A percentile compares a stretch with the other conserved stretches of the same genome.
Evolutionary conservation across 1,284 basidiomycete species (phyloP).

Genomic region (Golubevia pallescens): DNA sequence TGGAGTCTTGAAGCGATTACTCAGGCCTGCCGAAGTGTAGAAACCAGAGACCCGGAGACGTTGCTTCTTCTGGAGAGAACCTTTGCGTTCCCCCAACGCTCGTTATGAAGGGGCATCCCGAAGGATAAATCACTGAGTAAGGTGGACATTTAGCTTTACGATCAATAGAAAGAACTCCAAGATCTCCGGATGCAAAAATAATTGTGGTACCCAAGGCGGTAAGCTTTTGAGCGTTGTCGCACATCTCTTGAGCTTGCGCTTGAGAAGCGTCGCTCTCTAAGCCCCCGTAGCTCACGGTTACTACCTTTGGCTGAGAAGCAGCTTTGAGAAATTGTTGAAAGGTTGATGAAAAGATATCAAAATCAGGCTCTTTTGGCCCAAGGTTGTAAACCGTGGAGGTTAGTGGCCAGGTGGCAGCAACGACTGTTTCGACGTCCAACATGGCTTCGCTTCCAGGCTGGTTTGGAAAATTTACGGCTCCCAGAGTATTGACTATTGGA

Average conservation of each 20-base stretch:
- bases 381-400: constrained; percentile 7
- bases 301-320: neutral
- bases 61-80: neutral
- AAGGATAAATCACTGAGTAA: constrained; percentile 18
- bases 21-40: too few species aligned
- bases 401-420: constrained; percentile 8
- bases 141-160: neutral
- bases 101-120: constrained; percentile 14
- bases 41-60: too few species aligned
- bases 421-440: constrained; percentile 6
- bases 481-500: constrained; percentile 1
- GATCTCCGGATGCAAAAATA: neutral
- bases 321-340: constrained; percentile 9
- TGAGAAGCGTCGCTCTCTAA: constrained; percentile 11
- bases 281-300: constrained; percentile 13
- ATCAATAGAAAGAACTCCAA: too few species aligned
- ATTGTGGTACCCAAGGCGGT: too few species aligned
- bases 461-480: neutral
- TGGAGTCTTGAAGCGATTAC: too few species aligned
- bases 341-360: constrained; percentile 3
- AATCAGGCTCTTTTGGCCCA: constrained; percentile 1
- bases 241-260: neutral
- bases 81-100: constrained; percentile 15
- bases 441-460: constrained; percentile 6
- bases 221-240: too few species aligned